phyloP scores from a whole-genome alignment of 164 flowering plant species.

The Aristolochia contorta region DNA sequence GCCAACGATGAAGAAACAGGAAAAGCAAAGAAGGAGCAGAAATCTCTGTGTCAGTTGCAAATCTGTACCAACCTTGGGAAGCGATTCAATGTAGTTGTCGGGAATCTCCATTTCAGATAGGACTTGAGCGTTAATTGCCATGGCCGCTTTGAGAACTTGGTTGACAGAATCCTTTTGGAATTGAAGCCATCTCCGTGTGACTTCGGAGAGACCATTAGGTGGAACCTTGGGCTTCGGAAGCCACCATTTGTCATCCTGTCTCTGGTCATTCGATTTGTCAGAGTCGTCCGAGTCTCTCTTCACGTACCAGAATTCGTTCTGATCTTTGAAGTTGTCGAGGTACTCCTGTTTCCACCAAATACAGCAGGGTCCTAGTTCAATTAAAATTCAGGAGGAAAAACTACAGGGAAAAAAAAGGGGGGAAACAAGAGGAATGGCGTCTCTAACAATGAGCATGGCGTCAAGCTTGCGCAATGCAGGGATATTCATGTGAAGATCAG shows the following conservation, averaged over 20 bases:
- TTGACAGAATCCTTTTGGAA: conserved; percentile 73
- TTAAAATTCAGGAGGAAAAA: too few species aligned
- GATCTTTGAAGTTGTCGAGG: conserved; percentile 53
- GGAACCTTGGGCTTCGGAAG: conserved; percentile 64
- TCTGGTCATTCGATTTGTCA: conserved; percentile 26
- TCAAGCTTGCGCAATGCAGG: conserved; percentile 89
- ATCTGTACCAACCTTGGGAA: conserved; percentile 80
- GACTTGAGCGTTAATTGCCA: conserved; percentile 89
- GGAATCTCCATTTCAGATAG: conserved; percentile 82
- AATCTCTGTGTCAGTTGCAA: background rate
- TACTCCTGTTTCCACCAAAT: conserved; percentile 28
- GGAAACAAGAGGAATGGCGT: background rate
- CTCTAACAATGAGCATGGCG: conserved; percentile 75
- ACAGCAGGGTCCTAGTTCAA: too few species aligned
- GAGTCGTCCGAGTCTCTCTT: conserved; percentile 36
- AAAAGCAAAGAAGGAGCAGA: background rate
- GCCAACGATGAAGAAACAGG: background rate
- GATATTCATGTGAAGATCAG: conserved; percentile 73
- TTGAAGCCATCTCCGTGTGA: conserved; percentile 50
- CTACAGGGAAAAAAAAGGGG: background rate
- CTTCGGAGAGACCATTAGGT: conserved; percentile 59
- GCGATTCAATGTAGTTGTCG: conserved; percentile 76
- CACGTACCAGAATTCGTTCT: conserved; percentile 67
- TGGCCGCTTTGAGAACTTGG: conserved; percentile 88
- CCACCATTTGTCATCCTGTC: conserved; percentile 86